Conservation (phyloP, 441 rosid genomes). For the Arabidopsis hybrid region DNA sequence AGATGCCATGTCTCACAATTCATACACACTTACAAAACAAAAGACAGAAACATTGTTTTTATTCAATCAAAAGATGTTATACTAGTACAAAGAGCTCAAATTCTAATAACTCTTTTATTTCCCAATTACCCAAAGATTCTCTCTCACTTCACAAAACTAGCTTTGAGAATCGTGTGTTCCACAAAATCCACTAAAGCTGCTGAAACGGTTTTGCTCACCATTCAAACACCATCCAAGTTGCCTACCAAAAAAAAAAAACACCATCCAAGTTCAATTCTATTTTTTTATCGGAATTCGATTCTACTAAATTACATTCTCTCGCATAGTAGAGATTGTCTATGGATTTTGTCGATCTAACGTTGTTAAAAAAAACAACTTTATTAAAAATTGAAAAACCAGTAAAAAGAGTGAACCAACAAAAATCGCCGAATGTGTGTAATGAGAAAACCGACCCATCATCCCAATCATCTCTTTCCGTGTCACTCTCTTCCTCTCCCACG, state of each 20-base stretch:
- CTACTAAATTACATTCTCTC: too few species aligned
- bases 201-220: slow-evolving; percentile 17
- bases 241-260: too few species aligned
- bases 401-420: slow-evolving; percentile 1
- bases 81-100: slow-evolving; percentile 15
- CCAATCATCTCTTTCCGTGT: slow-evolving; percentile 45
- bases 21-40: neutral
- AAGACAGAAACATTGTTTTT: neutral
- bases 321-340: too few species aligned
- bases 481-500: slow-evolving; percentile 47
- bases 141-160: neutral
- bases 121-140: slow-evolving; percentile 30
- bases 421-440: slow-evolving; percentile 13
- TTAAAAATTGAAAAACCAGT: too few species aligned
- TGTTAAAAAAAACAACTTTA: too few species aligned
- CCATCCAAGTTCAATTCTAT: too few species aligned
- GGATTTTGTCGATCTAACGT: too few species aligned
- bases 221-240: too few species aligned
- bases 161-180: slow-evolving; percentile 27
- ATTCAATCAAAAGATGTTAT: neutral
- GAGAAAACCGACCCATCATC: slow-evolving; percentile 38
- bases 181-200: slow-evolving; percentile 27
- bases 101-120: slow-evolving; percentile 16
- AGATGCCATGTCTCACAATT: too few species aligned
- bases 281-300: too few species aligned